These are phyloP conservation scores for Termitomyces sp. DNA, from an alignment of 768 basidiomycete species.

Conservation along the genomic window DNA sequence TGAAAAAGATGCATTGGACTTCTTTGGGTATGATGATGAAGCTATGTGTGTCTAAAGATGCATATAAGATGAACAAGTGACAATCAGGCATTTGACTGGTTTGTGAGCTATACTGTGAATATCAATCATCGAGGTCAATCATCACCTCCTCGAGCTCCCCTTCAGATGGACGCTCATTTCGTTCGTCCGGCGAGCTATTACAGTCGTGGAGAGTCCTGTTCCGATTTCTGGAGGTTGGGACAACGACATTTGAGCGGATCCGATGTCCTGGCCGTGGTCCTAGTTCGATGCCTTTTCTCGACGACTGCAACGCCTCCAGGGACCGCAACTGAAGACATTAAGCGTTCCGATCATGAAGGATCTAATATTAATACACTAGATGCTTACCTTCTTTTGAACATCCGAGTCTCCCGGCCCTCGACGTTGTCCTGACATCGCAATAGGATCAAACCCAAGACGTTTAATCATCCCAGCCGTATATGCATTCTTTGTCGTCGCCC, in stretches of 20 bases:
- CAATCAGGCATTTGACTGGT: background rate
- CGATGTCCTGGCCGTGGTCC: slow-evolving; percentile 59
- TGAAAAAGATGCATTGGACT: background rate
- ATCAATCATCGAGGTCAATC: slow-evolving; percentile 41
- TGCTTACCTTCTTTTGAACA: slow-evolving; percentile 54
- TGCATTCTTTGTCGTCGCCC: slow-evolving; percentile 32
- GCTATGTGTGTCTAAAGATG: background rate
- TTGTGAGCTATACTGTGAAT: background rate
- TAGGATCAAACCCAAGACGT: slow-evolving; percentile 77
- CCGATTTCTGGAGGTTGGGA: background rate
- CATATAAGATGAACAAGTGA: background rate
- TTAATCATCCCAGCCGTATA: slow-evolving; percentile 68
- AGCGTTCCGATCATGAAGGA: background rate
- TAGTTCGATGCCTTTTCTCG: slow-evolving; percentile 51
- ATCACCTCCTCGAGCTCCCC: slow-evolving; percentile 19
- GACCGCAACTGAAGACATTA: slow-evolving; percentile 15
- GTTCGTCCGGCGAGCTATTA: slow-evolving; percentile 21
- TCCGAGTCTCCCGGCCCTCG: slow-evolving; percentile 30
- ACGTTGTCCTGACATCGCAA: slow-evolving; percentile 45
- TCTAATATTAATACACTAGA: background rate
- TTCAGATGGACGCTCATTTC: slow-evolving; percentile 12
- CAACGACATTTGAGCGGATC: slow-evolving; percentile 54
- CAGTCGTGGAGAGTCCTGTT: slow-evolving; percentile 11
- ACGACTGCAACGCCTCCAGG: slow-evolving; percentile 46
- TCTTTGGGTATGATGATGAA: background rate